These are phyloP conservation scores for Larix kaempferi DNA, from an alignment of 75 land plant genomes.

Conservation along the genomic window DNA sequence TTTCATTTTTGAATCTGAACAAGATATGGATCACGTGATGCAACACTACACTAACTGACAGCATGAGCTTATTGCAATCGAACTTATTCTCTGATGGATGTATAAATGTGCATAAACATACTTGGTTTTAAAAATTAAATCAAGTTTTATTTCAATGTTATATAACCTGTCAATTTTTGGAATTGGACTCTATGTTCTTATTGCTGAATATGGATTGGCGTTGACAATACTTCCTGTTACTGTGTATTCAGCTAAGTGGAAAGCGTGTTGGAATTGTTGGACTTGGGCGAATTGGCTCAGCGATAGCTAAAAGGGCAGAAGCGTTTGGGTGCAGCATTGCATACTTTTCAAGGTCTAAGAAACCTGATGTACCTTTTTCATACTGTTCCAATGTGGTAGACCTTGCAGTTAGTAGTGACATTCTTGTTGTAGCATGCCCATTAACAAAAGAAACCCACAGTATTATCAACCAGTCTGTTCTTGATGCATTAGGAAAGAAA, in stretches of 20 bases:
- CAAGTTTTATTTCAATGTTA: background rate
- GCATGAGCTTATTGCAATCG: background rate
- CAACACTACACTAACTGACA: background rate
- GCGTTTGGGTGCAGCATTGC: conserved; percentile 77
- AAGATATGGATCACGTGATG: background rate
- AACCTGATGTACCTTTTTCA: conserved; percentile 49
- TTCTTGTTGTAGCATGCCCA: conserved; percentile 81
- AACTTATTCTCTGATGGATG: background rate
- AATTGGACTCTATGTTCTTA: background rate
- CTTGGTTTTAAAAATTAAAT: too few species aligned
- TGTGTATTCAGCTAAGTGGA: conserved; percentile 75
- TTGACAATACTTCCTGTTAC: background rate
- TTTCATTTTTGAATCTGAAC: background rate
- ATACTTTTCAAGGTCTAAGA: conserved; percentile 74
- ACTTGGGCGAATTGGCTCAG: conserved; percentile 85
- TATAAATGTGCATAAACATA: background rate
- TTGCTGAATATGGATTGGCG: background rate
- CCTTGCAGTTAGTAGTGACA: conserved; percentile 67
- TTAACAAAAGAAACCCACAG: conserved; percentile 68
- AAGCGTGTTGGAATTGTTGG: conserved; percentile 91
- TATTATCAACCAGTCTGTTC: conserved; percentile 76
- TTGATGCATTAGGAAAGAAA: conserved; percentile 85
- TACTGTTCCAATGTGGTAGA: conserved; percentile 59
- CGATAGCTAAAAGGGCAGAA: conserved; percentile 82
- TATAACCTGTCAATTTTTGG: background rate